Evolutionary conservation across 768 basidiomycete genomes (phyloP).

Genomic region (Gelatoporia subvermispora): DNA sequence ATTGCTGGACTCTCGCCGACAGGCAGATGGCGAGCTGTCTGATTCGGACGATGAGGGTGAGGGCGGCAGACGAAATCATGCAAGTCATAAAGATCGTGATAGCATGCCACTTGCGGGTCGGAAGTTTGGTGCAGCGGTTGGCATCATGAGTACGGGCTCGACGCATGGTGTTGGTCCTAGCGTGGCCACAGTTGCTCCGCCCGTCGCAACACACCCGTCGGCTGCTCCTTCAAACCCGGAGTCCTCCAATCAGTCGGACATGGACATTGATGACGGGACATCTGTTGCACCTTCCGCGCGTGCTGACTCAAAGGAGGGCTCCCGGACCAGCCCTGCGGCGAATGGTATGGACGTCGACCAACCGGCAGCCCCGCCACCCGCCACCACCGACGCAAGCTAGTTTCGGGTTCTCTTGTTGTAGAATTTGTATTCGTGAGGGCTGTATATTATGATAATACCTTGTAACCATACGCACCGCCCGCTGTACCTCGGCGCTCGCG

Average conservation of each 20-base stretch:
- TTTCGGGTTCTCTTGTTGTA: neutral
- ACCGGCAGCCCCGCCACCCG: neutral
- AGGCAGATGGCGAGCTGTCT: slow-evolving; percentile 84
- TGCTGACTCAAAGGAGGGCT: neutral
- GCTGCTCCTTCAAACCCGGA: neutral
- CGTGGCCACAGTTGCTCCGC: slow-evolving; percentile 37
- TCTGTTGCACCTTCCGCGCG: slow-evolving; percentile 3
- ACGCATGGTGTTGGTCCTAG: slow-evolving; percentile 77
- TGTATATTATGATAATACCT: too few species aligned
- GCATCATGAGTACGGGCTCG: slow-evolving; percentile 64
- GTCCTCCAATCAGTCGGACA: slow-evolving; percentile 17
- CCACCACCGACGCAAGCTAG: neutral
- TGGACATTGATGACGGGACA: slow-evolving; percentile 31
- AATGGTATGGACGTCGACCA: slow-evolving; percentile 9
- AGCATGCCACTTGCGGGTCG: slow-evolving; percentile 27
- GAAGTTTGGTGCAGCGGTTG: slow-evolving; percentile 61
- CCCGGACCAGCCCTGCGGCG: neutral
- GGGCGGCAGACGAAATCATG: slow-evolving; percentile 72
- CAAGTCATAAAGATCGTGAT: slow-evolving; percentile 51
- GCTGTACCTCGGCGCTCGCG: too few species aligned
- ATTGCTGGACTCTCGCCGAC: slow-evolving; percentile 74
- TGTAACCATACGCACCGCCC: too few species aligned
- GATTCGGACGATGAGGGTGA: slow-evolving; percentile 98
- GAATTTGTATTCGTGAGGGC: neutral
- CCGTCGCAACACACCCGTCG: neutral